A percentile compares a stretch with the other conserved stretches of the same genome.
These are phyloP conservation scores for Acanthamoeba sp. DNA, from an alignment of 208 protist species.

Conservation along the genomic window DNA sequence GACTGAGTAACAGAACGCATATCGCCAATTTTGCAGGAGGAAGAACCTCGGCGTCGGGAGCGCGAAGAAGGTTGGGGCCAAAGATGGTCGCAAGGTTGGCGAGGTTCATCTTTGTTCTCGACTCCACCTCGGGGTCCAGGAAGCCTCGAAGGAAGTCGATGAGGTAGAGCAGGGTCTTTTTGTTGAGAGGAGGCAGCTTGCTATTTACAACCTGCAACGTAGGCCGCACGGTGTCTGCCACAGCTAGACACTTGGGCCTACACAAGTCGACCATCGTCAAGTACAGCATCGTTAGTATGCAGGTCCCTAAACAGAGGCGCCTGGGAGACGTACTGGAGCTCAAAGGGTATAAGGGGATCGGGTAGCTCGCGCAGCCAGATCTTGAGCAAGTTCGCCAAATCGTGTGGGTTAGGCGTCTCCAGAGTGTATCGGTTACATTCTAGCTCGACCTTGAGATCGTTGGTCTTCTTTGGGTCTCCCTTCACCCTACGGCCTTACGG, in stretches of 20 bases:
- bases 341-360: constrained; percentile 25
- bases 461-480: background rate
- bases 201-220: constrained; percentile 58
- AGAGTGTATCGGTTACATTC: background rate
- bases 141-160: background rate
- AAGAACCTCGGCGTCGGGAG: background rate
- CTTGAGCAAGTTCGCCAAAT: constrained; percentile 58
- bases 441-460: constrained; percentile 26
- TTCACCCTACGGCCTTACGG: constrained; percentile 1
- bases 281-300: background rate
- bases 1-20: too few species aligned
- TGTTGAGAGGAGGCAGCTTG: constrained; percentile 31
- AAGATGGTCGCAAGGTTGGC: constrained; percentile 62
- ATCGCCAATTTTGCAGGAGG: too few species aligned
- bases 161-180: constrained; percentile 7
- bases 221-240: background rate
- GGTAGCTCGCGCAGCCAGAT: constrained; percentile 31
- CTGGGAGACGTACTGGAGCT: constrained; percentile 1
- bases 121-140: background rate
- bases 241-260: constrained; percentile 47
- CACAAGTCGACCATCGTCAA: background rate
- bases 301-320: background rate
- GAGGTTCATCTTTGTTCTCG: constrained; percentile 45
- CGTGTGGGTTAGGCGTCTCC: constrained; percentile 48
- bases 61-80: constrained; percentile 20